Evolutionary conservation across 2,329 filamentous ascomycete genomes (phyloP).

Genomic region (Penicillium freii): DNA sequence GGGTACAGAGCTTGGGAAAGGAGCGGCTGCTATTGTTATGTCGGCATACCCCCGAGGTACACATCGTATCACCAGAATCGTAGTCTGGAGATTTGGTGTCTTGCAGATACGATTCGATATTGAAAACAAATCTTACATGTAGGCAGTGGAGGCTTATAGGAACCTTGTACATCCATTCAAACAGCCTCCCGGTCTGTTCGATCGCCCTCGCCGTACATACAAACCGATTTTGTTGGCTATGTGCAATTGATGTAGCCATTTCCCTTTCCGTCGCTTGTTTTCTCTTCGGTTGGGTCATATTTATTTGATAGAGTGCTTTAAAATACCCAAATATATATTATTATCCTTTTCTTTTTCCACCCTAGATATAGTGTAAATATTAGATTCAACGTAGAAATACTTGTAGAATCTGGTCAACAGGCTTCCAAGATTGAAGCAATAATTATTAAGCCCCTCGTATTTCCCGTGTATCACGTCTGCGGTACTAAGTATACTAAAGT

Average conservation of each 20-base stretch:
- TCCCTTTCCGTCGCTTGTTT: too few relatives aligned
- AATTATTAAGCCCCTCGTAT: too few relatives aligned
- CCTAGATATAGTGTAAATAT: neutral
- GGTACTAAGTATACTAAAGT: too few relatives aligned
- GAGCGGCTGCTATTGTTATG: neutral
- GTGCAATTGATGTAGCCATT: too few relatives aligned
- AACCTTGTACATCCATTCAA: neutral
- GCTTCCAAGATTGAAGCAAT: too few relatives aligned
- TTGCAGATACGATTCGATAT: slow-evolving; percentile 3
- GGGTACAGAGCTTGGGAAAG: slow-evolving; percentile 4
- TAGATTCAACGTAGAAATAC: too few relatives aligned
- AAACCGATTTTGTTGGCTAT: neutral
- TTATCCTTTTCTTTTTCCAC: neutral
- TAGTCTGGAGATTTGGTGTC: neutral
- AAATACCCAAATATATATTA: neutral
- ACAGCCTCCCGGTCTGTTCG: neutral
- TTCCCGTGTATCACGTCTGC: too few relatives aligned
- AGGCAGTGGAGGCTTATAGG: neutral
- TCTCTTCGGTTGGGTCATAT: too few relatives aligned
- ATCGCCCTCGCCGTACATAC: neutral
- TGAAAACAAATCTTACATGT: neutral
- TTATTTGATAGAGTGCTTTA: neutral
- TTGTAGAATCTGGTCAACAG: too few relatives aligned
- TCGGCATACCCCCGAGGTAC: neutral
- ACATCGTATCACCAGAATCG: neutral